These are phyloP conservation scores for Mycena belliarum DNA, from an alignment of 768 basidiomycete genomes.

Conservation along the genomic window DNA sequence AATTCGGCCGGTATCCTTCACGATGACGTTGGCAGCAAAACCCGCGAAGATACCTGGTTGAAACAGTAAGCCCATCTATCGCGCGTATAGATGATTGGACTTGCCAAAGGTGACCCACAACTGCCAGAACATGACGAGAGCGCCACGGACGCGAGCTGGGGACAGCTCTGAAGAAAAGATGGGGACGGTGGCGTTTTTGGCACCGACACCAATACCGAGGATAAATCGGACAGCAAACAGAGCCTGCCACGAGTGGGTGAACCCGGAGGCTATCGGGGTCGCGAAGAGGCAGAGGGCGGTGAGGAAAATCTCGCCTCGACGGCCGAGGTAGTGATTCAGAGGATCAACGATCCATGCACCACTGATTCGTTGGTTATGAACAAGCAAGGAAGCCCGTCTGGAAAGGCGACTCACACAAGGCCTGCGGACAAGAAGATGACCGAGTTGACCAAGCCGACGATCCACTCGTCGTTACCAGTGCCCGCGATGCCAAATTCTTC, in stretches of 20 bases:
- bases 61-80: too few species aligned
- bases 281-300: slow-evolving; percentile 25
- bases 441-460: slow-evolving; percentile 56
- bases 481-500: slow-evolving; percentile 42
- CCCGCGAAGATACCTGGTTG: slow-evolving; percentile 73
- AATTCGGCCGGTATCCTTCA: slow-evolving; percentile 44
- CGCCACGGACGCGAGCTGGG: slow-evolving; percentile 61
- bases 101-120: too few species aligned
- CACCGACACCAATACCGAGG: slow-evolving; percentile 25
- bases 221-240: slow-evolving; percentile 21
- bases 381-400: slow-evolving; percentile 32
- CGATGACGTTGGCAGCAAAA: slow-evolving; percentile 55
- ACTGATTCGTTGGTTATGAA: too few species aligned
- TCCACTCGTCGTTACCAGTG: slow-evolving; percentile 41
- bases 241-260: slow-evolving; percentile 26
- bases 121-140: slow-evolving; percentile 24
- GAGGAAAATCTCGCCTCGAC: slow-evolving; percentile 46
- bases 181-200: slow-evolving; percentile 58
- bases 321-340: slow-evolving; percentile 47
- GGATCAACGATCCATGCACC: slow-evolving; percentile 67
- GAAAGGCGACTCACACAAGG: not conserved
- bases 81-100: too few species aligned
- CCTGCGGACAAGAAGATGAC: slow-evolving; percentile 32
- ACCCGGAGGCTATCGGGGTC: slow-evolving; percentile 16
- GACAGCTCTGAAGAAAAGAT: slow-evolving; percentile 64